These are phyloP conservation scores for Thielaviopsis musarum DNA, from an alignment of 2,329 filamentous ascomycete genomes.

Conservation along the genomic window DNA sequence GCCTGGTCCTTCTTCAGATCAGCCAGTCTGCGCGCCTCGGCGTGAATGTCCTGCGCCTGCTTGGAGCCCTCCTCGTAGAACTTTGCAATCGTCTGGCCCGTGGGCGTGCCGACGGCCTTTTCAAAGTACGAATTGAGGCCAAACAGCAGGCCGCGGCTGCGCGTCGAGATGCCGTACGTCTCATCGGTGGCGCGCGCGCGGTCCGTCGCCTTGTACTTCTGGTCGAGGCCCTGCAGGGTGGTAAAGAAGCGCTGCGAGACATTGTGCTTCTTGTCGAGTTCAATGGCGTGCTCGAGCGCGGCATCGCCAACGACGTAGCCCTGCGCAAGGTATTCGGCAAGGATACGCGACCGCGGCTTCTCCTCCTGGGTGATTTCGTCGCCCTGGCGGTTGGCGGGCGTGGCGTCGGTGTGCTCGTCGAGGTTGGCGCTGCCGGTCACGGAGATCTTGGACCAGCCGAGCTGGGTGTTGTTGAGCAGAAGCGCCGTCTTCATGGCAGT, in stretches of 20 bases:
- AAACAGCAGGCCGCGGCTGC: conserved; percentile 45
- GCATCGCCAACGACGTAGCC: conserved; percentile 68
- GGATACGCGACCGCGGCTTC: conserved; percentile 84
- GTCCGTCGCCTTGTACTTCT: conserved; percentile 75
- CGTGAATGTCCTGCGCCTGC: conserved; percentile 88
- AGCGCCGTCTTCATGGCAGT: conserved; percentile 94
- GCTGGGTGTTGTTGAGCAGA: conserved; percentile 90
- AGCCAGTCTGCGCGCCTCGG: conserved; percentile 74
- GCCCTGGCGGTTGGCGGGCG: conserved; percentile 3
- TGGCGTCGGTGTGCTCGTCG: conserved; percentile 40
- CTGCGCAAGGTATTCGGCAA: conserved; percentile 92
- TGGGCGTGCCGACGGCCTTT: conserved; percentile 74
- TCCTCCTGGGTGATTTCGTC: conserved; percentile 82
- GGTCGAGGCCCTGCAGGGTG: conserved; percentile 61
- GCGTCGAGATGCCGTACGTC: conserved; percentile 65
- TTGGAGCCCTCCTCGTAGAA: conserved; percentile 78
- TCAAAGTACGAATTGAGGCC: conserved; percentile 83
- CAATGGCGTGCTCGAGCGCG: conserved; percentile 67
- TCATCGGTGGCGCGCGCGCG: conserved; percentile 70
- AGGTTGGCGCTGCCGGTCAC: conserved; percentile 49
- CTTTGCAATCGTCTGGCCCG: conserved; percentile 68
- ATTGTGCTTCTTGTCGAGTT: conserved; percentile 79
- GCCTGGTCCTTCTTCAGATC: conserved; percentile 62
- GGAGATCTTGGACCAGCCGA: conserved; percentile 70
- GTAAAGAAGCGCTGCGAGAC: conserved; percentile 64